Evolutionary conservation across 2,329 filamentous ascomycete genomes (phyloP).

Genomic region (Botrytis porri): DNA sequence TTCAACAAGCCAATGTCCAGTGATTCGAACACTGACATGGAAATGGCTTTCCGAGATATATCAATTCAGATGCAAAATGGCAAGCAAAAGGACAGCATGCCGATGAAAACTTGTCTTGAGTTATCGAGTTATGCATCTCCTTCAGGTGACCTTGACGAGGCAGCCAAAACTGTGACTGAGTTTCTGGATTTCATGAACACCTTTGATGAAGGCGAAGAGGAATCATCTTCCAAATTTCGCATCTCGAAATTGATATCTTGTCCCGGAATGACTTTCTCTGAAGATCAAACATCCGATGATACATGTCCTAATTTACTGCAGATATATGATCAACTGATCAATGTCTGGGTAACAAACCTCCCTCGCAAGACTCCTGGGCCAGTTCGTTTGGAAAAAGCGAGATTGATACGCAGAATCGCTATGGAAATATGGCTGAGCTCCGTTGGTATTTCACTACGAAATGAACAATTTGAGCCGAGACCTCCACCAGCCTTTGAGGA

Average conservation of each 20-base stretch:
- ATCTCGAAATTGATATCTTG: slow-evolving; percentile 27
- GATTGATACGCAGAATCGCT: slow-evolving; percentile 32
- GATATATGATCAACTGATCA: slow-evolving; percentile 36
- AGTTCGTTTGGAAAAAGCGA: slow-evolving; percentile 35
- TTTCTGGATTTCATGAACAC: slow-evolving; percentile 29
- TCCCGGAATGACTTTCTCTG: slow-evolving; percentile 21
- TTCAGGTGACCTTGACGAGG: slow-evolving; percentile 32
- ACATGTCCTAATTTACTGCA: slow-evolving; percentile 26
- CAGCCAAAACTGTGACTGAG: slow-evolving; percentile 23
- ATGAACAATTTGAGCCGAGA: slow-evolving; percentile 19
- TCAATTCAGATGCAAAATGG: slow-evolving; percentile 15
- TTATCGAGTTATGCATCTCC: slow-evolving; percentile 25
- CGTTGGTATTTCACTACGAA: slow-evolving; percentile 31
- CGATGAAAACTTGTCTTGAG: slow-evolving; percentile 26
- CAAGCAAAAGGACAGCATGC: slow-evolving; percentile 21
- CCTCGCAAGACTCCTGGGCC: slow-evolving; percentile 29
- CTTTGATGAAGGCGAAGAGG: slow-evolving; percentile 19
- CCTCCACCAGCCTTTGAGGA: slow-evolving; percentile 9
- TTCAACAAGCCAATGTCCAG: background rate
- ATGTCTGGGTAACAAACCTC: slow-evolving; percentile 35
- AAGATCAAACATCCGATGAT: background rate
- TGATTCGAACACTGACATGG: background rate
- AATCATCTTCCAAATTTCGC: slow-evolving; percentile 23
- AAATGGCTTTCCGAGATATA: slow-evolving; percentile 11
- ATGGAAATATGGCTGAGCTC: slow-evolving; percentile 37